Conservation (phyloP, 352 stramenopile species). For the Pythium inflatum region DNA sequence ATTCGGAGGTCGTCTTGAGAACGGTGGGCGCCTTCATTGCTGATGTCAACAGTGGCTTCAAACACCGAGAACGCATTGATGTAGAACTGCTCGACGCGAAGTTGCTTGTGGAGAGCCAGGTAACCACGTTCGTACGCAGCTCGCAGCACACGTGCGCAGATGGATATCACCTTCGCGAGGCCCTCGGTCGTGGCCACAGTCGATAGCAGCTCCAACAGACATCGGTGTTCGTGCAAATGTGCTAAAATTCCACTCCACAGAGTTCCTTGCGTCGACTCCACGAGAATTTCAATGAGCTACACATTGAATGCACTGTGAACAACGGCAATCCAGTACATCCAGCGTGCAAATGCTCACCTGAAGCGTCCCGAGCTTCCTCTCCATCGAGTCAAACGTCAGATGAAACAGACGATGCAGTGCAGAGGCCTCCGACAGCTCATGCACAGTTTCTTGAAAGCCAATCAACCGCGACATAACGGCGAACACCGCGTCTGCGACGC, state of each 20-base stretch:
- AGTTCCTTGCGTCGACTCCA: neutral
- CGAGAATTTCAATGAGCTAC: slow-evolving; percentile 19
- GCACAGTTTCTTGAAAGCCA: slow-evolving; percentile 43
- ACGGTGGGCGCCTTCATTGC: neutral
- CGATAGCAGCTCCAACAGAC: slow-evolving; percentile 22
- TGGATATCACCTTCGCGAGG: slow-evolving; percentile 14
- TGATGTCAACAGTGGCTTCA: slow-evolving; percentile 5
- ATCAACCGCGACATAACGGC: slow-evolving; percentile 39
- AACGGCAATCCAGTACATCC: no score
- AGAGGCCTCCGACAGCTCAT: slow-evolving; percentile 53
- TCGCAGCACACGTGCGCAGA: slow-evolving; percentile 22
- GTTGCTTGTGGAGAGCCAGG: slow-evolving; percentile 27
- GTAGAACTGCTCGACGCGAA: slow-evolving; percentile 32
- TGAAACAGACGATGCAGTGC: slow-evolving; percentile 60
- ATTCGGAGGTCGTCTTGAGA: slow-evolving; percentile 38
- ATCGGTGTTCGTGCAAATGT: slow-evolving; percentile 29
- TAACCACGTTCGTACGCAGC: slow-evolving; percentile 9
- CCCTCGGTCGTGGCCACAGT: neutral
- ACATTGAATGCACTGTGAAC: no score
- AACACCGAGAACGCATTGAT: slow-evolving; percentile 11
- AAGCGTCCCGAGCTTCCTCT: slow-evolving; percentile 26
- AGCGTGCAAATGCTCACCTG: no score
- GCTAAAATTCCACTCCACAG: slow-evolving; percentile 17
- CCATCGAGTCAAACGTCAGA: slow-evolving; percentile 36
- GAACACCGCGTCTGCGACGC: slow-evolving; percentile 34